Conservation (phyloP, 164 flowering plant genomes). For the Cinnamomum chago region DNA sequence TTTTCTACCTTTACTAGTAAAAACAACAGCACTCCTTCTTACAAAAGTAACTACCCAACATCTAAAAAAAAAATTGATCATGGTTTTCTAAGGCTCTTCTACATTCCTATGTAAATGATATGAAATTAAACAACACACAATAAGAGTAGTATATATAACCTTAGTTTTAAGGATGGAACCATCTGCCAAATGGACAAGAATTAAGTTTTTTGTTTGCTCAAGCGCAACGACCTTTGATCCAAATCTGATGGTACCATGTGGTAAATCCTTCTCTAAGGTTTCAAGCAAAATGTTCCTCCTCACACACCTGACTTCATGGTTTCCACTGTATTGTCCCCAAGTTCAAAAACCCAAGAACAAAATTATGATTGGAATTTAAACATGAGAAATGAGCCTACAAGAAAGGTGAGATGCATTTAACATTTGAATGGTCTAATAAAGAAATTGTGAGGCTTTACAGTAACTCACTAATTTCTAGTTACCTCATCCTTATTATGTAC, state of each 20-base stretch:
- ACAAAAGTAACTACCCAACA: too few relatives aligned
- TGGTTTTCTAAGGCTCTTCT: too few relatives aligned
- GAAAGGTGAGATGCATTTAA: too few relatives aligned
- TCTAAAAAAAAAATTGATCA: too few relatives aligned
- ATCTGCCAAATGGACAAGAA: slow-evolving; percentile 60
- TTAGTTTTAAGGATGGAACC: slow-evolving; percentile 51
- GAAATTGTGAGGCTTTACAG: too few relatives aligned
- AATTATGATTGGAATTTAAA: background rate
- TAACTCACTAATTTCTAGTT: background rate
- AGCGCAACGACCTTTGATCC: slow-evolving; percentile 57
- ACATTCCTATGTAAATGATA: too few relatives aligned
- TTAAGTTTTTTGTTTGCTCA: slow-evolving; percentile 38
- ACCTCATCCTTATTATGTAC: background rate
- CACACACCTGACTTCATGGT: slow-evolving; percentile 44
- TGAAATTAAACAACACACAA: background rate
- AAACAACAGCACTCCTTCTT: too few relatives aligned
- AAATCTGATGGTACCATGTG: slow-evolving; percentile 56
- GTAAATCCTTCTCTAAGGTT: slow-evolving; percentile 50
- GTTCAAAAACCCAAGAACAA: background rate
- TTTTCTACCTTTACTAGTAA: too few relatives aligned
- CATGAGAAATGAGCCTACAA: background rate
- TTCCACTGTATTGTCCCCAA: slow-evolving; percentile 22
- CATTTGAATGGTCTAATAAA: too few relatives aligned
- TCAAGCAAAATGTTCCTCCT: slow-evolving; percentile 53
- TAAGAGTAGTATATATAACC: slow-evolving; percentile 23